Evolutionary conservation across 257 asterid species (phyloP).

Genomic region (Solanum paucissectum): DNA sequence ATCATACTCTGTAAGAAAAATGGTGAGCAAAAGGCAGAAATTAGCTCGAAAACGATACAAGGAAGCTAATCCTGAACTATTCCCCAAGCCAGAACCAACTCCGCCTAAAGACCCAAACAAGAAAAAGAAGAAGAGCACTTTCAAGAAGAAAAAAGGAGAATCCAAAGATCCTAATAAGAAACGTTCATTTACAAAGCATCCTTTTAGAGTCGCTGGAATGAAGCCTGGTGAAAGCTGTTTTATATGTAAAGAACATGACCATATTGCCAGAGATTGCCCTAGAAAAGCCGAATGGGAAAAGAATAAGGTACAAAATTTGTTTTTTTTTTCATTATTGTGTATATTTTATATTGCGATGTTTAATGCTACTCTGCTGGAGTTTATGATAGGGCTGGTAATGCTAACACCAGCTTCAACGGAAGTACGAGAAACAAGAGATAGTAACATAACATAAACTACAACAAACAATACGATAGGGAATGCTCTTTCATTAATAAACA

Average conservation of each 20-base stretch:
- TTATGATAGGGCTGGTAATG: neutral
- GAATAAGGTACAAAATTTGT: conserved; percentile 45
- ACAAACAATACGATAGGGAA: neutral
- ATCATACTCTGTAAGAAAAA: neutral
- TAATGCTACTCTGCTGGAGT: neutral
- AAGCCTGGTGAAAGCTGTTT: conserved; percentile 97
- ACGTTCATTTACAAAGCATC: conserved; percentile 37
- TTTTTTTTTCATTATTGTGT: neutral
- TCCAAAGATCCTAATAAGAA: conserved; percentile 21
- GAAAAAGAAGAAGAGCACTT: conserved; percentile 35
- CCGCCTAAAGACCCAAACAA: conserved; percentile 58
- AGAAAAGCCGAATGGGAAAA: conserved; percentile 78
- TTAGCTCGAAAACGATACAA: conserved; percentile 44
- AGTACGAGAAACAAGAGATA: neutral
- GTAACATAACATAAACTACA: neutral
- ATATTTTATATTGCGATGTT: neutral
- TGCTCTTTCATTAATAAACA: neutral
- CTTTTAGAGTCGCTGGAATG: conserved; percentile 82
- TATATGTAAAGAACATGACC: conserved; percentile 67
- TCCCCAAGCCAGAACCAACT: conserved; percentile 60
- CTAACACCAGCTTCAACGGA: neutral
- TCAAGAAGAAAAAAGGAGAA: conserved; percentile 40
- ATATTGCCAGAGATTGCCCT: conserved; percentile 76
- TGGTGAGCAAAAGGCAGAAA: conserved; percentile 77
- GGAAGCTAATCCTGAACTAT: conserved; percentile 64